Conservation (phyloP, 352 stramenopile genomes). For the Aphanomyces euteiches region DNA sequence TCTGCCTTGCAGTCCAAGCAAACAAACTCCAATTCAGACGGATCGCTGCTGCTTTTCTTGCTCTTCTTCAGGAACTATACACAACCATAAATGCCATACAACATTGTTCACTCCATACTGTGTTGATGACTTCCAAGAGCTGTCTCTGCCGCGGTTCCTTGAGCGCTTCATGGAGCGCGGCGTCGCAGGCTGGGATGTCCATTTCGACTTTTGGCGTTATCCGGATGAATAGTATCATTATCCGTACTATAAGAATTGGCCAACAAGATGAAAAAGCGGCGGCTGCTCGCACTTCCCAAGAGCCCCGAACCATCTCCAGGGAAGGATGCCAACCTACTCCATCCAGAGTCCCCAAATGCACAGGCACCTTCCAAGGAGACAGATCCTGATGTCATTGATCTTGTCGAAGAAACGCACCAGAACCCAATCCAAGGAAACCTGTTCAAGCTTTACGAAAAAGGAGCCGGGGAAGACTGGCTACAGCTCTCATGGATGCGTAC, state of each 20-base stretch:
- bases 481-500: constrained; percentile 28
- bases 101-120: constrained; percentile 34
- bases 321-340: background rate
- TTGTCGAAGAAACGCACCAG: background rate
- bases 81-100: background rate
- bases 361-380: background rate
- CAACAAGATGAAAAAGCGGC: constrained; percentile 22
- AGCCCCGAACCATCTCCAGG: constrained; percentile 7
- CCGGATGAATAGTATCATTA: background rate
- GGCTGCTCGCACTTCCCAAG: constrained; percentile 22
- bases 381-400: background rate
- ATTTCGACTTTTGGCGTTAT: constrained; percentile 33
- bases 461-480: constrained; percentile 20
- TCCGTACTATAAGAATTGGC: background rate
- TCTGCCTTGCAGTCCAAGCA: constrained; percentile 74
- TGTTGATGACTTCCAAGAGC: constrained; percentile 74
- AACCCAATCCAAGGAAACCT: background rate
- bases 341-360: background rate
- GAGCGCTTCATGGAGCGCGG: constrained; percentile 71
- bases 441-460: constrained; percentile 19
- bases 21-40: constrained; percentile 57
- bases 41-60: constrained; percentile 29
- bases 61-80: constrained; percentile 49
- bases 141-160: constrained; percentile 58
- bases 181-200: constrained; percentile 75